Base-by-base conservation (phyloP, 345 rosid genomes). In the Corymbia maculata region DNA sequence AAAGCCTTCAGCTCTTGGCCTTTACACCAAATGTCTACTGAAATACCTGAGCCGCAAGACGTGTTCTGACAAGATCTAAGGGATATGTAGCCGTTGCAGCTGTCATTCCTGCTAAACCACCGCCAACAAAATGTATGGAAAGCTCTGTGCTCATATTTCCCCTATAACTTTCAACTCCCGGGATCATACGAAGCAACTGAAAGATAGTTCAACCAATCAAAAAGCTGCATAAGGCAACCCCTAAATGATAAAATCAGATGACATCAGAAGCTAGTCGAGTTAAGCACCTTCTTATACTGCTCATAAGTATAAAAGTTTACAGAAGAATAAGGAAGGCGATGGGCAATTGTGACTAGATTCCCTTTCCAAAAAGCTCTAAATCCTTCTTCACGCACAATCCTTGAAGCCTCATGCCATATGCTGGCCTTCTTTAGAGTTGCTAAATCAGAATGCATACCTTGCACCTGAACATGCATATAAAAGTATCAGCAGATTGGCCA, bases 41-140 rank as follows among this genome's bases (percentile, higher is more conserved):
- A 59, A 9, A 88, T 91, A 97, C 99, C 99, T 97, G 99, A 49
- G 98, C 97, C 66, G 99, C 96, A 86, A 98, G 98, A 13, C 99
- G 99, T 21, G 99, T 98, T 90, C 99, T 94, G 88, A 96, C 97
- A 91, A 98, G 99, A 95, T 98, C 99, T 93, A 98, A 92, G 4
- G 99, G 99, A 92, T 98, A 97, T 45, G 99, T 95, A 66, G 95
- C 96, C 87, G 99, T 93, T 61, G 99, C 99, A 93, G 99, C 99
- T 32, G 98, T 97, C 90, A 97, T 93, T 93, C 99, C 99, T 47
- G 99, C 97, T 91, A 96, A 92, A 86, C 99, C 99, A 90, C 98
- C 98, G 21, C 94, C 97, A 52, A 95, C 87, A 93, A 96, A 96
- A 91, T 95, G 98, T 85, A 97, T 94, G 88, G 94, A 93, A 57